Conservation (phyloP, 768 basidiomycete genomes). For the Terana coerulea region DNA sequence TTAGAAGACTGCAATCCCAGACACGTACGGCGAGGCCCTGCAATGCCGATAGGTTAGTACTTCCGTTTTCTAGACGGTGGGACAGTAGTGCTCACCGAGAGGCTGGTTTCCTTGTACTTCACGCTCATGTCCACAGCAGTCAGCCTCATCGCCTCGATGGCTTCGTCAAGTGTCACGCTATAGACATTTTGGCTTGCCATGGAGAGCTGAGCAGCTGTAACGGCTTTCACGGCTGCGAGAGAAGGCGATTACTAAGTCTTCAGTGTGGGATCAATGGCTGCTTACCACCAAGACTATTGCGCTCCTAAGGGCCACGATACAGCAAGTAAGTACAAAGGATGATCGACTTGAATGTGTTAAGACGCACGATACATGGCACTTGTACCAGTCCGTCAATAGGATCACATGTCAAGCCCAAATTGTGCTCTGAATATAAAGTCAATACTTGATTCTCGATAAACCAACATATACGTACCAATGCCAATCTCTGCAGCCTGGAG, state of each 20-base stretch:
- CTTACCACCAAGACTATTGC: constrained; percentile 81
- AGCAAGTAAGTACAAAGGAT: constrained; percentile 7
- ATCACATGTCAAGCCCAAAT: constrained; percentile 88
- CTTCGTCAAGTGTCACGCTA: constrained; percentile 87
- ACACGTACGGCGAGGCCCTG: constrained; percentile 58
- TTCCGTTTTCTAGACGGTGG: background rate
- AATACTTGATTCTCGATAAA: background rate
- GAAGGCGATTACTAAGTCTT: background rate
- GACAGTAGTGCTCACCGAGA: constrained; percentile 56
- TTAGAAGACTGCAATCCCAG: background rate
- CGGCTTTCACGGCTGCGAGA: constrained; percentile 76
- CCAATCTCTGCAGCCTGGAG: constrained; percentile 91
- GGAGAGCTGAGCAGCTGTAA: constrained; percentile 91
- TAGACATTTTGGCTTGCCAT: constrained; percentile 89
- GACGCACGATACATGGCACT: constrained; percentile 88
- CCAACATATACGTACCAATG: constrained; percentile 52
- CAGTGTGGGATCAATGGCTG: background rate
- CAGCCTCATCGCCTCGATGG: constrained; percentile 91
- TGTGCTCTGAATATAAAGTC: constrained; percentile 58
- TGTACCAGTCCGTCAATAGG: constrained; percentile 92
- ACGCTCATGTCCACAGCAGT: constrained; percentile 94
- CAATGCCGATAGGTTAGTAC: background rate
- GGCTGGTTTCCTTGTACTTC: constrained; percentile 94
- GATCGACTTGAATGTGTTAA: no score
- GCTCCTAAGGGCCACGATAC: constrained; percentile 46